Base-by-base conservation (phyloP, 345 rosid genomes). In the Brassica carinata region DNA sequence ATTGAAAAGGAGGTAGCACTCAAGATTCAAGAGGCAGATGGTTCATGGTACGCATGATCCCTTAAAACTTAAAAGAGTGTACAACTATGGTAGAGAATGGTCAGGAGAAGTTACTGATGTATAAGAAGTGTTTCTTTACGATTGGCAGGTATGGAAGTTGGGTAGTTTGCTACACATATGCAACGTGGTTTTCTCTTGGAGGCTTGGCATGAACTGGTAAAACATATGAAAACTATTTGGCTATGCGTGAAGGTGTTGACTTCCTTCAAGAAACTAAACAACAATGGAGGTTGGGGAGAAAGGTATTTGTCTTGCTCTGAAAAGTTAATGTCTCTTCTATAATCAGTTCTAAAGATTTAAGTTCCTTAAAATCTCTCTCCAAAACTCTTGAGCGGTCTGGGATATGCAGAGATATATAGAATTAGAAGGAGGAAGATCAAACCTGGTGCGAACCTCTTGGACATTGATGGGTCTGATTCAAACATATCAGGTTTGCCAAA, bases 231-330 rank as follows among this genome's bases (percentile, higher is more conserved):
- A 78, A 74, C 34, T 79, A 69, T 57, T 13, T 17, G 2, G 80
- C 77, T 13, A 70, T 79, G 71, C 85, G 72, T 9, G 68, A 69
- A 78, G 85, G 79, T 3, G 75, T 77, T 69, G 31, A 62, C 18
- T 82, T 82, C 64, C 82, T 82, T 48, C 23, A 26, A 8, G 34
- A 71, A 27, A 55, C 85, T 83, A 43, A 80, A 45, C 34, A 81
- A 11, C 2, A 64, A 82, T 59, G 87, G 85, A 8, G 87, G 87
- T 8, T 85, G 87, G 87, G 85, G 79, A 53, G 87, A 85, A 67
- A 85, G 87, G 71, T 79, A 79, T 27, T 43, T 61, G 61, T 85
- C 87, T 18, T 82, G 80, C 30, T 83, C 82, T 7, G 51, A 73
- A 8, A 69, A 85, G 83, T 79, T 82, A 59, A 11, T 64, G 17